A percentile compares a stretch with the other conserved stretches of the same genome.
These are phyloP conservation scores for Venturia nashicola DNA, from an alignment of 2,329 filamentous ascomycete genomes.

Conservation along the genomic window DNA sequence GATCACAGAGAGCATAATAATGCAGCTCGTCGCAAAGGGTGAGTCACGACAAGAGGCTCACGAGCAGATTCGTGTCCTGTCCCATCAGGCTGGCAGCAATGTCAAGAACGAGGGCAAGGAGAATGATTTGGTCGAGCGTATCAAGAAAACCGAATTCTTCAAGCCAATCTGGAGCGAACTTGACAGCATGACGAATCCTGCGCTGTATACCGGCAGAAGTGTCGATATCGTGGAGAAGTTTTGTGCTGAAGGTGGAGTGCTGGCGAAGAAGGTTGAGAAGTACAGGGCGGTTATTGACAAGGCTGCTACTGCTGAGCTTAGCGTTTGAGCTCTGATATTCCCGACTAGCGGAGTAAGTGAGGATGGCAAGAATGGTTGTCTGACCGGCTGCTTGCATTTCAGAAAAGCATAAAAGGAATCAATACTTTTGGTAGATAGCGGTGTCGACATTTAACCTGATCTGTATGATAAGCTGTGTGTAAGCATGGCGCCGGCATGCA, in stretches of 20 bases:
- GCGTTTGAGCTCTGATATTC: background rate
- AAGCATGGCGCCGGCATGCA: background rate
- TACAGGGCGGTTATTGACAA: background rate
- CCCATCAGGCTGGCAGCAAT: slow-evolving; percentile 58
- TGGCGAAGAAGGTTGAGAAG: background rate
- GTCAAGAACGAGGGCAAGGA: slow-evolving; percentile 61
- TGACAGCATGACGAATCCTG: slow-evolving; percentile 24
- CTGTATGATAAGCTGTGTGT: background rate
- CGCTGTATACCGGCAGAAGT: slow-evolving; percentile 13
- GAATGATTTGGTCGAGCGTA: slow-evolving; percentile 74
- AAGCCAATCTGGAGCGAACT: slow-evolving; percentile 28
- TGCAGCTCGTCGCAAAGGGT: slow-evolving; percentile 59
- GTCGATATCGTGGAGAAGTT: slow-evolving; percentile 29
- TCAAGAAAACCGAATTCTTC: slow-evolving; percentile 64
- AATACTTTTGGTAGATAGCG: background rate
- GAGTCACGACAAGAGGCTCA: slow-evolving; percentile 40
- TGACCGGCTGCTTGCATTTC: background rate
- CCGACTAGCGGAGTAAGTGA: background rate
- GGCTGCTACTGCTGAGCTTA: background rate
- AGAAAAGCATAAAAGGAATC: background rate
- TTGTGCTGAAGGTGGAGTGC: background rate
- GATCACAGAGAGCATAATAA: slow-evolving; percentile 60
- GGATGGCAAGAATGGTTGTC: background rate
- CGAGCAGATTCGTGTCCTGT: slow-evolving; percentile 72
- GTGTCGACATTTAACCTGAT: background rate